Conservation (phyloP, 78 protist species). For the Tieghemostelium lacteum region DNA sequence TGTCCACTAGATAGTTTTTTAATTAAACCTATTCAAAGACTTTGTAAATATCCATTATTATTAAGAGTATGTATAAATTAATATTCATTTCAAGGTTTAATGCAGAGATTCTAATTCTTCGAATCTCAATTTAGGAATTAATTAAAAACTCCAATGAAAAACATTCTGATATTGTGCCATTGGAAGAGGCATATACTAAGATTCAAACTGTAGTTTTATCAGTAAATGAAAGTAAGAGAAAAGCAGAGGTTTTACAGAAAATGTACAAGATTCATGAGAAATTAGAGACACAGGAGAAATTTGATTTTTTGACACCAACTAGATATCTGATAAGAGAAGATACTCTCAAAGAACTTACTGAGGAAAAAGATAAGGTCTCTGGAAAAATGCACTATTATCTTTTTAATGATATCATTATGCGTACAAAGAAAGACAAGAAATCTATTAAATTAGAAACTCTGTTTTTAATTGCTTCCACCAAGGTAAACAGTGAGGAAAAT, state of each 20-base stretch:
- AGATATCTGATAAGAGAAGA: conserved; percentile 64
- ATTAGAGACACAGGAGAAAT: conserved; percentile 54
- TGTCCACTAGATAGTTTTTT: conserved; percentile 48
- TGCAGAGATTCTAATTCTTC: too few relatives aligned
- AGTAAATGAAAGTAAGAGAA: conserved; percentile 70
- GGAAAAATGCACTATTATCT: conserved; percentile 65
- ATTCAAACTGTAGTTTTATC: conserved; percentile 54
- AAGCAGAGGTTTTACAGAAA: conserved; percentile 71
- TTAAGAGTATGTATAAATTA: conserved; percentile 1
- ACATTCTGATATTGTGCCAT: conserved; percentile 30
- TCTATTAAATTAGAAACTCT: conserved; percentile 63
- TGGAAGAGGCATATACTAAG: conserved; percentile 40
- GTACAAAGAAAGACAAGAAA: conserved; percentile 68
- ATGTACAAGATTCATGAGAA: conserved; percentile 71
- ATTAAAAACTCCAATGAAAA: conserved; percentile 29
- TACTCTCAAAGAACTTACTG: conserved; percentile 50
- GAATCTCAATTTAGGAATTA: conserved; percentile 37
- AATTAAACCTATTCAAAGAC: conserved; percentile 76
- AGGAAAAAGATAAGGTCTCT: conserved; percentile 46
- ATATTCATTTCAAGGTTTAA: too few relatives aligned
- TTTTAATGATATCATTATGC: conserved; percentile 67
- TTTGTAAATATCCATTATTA: conserved; percentile 78
- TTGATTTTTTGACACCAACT: conserved; percentile 70
- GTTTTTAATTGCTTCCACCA: conserved; percentile 56
- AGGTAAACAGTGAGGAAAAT: conserved; percentile 30